These are phyloP conservation scores for Penicillium nordicum DNA, from an alignment of 2,329 filamentous ascomycete species.

Conservation along the genomic window DNA sequence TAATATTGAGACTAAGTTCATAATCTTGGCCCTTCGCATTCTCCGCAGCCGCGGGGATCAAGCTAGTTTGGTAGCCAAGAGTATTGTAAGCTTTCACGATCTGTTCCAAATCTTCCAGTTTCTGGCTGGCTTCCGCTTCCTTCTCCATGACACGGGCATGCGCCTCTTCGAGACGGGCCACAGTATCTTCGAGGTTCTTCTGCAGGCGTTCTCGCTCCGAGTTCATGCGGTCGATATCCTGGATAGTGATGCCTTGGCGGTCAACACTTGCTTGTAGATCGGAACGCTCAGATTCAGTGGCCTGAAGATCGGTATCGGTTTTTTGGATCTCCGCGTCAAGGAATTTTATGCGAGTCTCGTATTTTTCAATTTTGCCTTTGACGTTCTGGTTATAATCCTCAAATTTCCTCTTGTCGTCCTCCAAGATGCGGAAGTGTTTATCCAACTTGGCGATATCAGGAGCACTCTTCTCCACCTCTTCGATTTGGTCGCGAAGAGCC, in stretches of 20 bases:
- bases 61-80: constrained; percentile 84
- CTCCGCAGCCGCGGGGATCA: constrained; percentile 78
- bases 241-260: constrained; percentile 89
- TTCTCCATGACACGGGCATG: constrained; percentile 80
- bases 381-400: constrained; percentile 89
- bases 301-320: constrained; percentile 67
- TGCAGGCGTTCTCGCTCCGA: constrained; percentile 91
- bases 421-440: constrained; percentile 86
- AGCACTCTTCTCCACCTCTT: constrained; percentile 81
- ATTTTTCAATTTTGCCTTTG: constrained; percentile 81
- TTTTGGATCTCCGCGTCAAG: constrained; percentile 85
- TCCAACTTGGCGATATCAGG: constrained; percentile 81
- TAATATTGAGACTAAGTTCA: constrained; percentile 79
- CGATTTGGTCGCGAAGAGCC: constrained; percentile 76
- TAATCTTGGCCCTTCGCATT: constrained; percentile 84
- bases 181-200: constrained; percentile 75
- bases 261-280: constrained; percentile 83
- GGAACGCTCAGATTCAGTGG: constrained; percentile 77
- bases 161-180: constrained; percentile 74
- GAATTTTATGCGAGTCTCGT: constrained; percentile 73
- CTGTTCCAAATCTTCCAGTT: constrained; percentile 88
- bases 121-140: constrained; percentile 79
- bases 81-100: constrained; percentile 91
- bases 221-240: constrained; percentile 99
- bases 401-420: constrained; percentile 92